These are phyloP conservation scores for Crucibulum parvulum DNA, from an alignment of 1,284 basidiomycete species.

Conservation along the genomic window DNA sequence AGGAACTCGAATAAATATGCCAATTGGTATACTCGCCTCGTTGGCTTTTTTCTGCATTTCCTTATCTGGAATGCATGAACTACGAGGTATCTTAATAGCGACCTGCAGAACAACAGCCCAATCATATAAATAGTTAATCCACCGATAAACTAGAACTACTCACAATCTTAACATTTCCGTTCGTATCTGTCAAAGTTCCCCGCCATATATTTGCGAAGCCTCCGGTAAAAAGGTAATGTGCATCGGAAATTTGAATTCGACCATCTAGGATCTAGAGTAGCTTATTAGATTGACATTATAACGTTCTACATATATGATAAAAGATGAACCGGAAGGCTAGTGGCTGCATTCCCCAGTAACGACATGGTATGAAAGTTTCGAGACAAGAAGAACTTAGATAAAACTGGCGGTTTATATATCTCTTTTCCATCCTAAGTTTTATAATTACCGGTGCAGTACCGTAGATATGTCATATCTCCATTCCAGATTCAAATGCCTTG, in stretches of 20 bases:
- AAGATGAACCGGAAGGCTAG: neutral
- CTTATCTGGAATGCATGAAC: neutral
- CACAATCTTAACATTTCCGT: neutral
- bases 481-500: no score
- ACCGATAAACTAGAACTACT: neutral
- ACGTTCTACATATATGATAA: neutral
- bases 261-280: neutral
- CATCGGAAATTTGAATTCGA: neutral
- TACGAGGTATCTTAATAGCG: neutral
- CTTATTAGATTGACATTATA: neutral
- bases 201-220: no score
- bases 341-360: no score
- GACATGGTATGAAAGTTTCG: no score
- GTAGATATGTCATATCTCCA: no score
- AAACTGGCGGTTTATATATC: no score
- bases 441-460: no score
- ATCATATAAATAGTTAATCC: neutral
- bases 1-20: neutral
- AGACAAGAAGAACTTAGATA: no score
- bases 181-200: neutral
- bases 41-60: neutral
- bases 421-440: no score
- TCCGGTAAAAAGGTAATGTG: neutral
- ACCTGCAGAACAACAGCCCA: neutral
- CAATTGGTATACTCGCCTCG: neutral